Base-by-base conservation (phyloP, 1,284 basidiomycete genomes). In the Sanghuangporus sanghuang region DNA sequence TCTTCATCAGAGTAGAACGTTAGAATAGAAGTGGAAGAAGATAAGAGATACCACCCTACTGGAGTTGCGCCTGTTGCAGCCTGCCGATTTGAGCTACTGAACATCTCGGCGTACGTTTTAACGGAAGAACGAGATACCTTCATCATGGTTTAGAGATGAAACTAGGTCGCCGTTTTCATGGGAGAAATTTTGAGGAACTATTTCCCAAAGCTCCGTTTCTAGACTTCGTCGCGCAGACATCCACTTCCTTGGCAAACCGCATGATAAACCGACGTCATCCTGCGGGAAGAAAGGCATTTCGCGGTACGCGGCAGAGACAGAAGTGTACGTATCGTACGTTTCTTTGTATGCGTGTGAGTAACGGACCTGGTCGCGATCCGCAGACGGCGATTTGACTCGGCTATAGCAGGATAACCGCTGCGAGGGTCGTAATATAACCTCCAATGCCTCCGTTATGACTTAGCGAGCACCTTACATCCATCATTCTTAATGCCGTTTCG, bases 261-360 rank as follows among this genome's bases (percentile, higher is more conserved):
- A 40, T 46, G 55, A 38, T 16, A 11, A 23, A 57, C 0, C 55
- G 55, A 57, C 55, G 55, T 57, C 55, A 57, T 46, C 12, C 18
- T 57, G 27, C 42, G 38, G 38, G 55, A 57, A 40, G 55, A 5
- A 14, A 6, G 23, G 18, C 5, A 23, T 2, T 57, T 42, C 38
- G 7, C n/a, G 21, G 27, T 57, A 39, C 55, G 38, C 35, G 53
- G 55, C 4, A 27, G 38, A 57, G 35, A 46, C 5, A 49, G 57
- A 32, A n/a, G 46, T 48, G 16, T 11, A 6, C 44, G n/a, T 16
- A 59, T 59, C 14, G 57, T 59, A 59, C 57, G 57, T 59, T 44
- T 50, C 46, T n/a, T 7, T 36, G 27, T 18, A n/a, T 21, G 32
- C 38, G 57, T n/a, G 46, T 49, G 57, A 59, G 46, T 59, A 49